Percentiles rank a stretch among this genome's conserved stretches.
phyloP scores from a whole-genome alignment of 1,284 basidiomycete genomes.

The Mycena sp. region DNA sequence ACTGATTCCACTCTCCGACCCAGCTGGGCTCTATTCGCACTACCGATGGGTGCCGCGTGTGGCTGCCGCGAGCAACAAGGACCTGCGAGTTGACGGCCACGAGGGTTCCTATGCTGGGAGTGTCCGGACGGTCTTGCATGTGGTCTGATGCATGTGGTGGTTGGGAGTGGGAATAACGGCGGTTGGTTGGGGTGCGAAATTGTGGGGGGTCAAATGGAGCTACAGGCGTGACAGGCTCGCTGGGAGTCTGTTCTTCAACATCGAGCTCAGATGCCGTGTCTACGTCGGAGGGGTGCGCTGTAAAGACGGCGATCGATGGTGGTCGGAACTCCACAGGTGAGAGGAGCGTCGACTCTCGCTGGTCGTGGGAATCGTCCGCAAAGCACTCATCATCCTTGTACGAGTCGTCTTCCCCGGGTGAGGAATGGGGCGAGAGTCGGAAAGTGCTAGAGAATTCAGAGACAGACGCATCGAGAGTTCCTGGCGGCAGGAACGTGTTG shows the following conservation, averaged over 20 bases:
- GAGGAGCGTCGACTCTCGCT: slow-evolving; percentile 9
- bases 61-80: background rate
- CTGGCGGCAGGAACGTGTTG: background rate
- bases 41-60: background rate
- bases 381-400: background rate
- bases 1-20: slow-evolving; percentile 10
- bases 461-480: background rate
- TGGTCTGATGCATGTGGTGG: no score
- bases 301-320: background rate
- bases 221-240: slow-evolving; percentile 1
- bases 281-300: background rate
- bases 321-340: slow-evolving; percentile 20
- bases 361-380: slow-evolving; percentile 7
- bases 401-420: background rate
- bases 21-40: background rate
- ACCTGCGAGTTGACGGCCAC: slow-evolving; percentile 20
- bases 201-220: background rate
- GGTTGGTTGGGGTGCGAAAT: background rate
- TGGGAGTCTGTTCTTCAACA: no score
- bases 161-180: no score
- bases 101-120: slow-evolving; percentile 19
- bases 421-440: background rate
- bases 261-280: background rate
- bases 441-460: slow-evolving; percentile 6
- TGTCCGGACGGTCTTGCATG: no score